Base-by-base conservation (phyloP, 495 filamentous ascomycete species). In the Penicillium parvum region DNA sequence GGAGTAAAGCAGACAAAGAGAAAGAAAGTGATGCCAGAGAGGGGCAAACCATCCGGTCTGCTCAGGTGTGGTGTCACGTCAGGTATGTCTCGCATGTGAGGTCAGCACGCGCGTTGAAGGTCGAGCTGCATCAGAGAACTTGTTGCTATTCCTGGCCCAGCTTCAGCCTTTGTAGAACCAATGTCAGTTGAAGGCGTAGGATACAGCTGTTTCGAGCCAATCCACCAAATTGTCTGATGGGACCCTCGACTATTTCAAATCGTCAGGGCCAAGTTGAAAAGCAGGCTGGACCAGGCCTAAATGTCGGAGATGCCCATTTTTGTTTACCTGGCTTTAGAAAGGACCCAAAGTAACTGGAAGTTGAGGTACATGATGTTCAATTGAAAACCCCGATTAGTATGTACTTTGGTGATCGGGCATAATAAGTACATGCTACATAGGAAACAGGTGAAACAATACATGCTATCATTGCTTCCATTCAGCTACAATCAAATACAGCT, bases 221-320 rank as follows among this genome's bases (percentile, higher is more conserved):
- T 16, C 28, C n/a, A 15, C 12, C n/a, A n/a, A n/a, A 30, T n/a
- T 12, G 12, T 6, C 12, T 6, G 8, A 4, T 30, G 27, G 11
- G 8, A 30, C 10, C 15, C 7, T 15, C 12, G 17, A 20, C 27
- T 18, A 28, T 34, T 43, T 43, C 6, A 43, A 34, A 34, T 5
- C 4, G 19, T 16, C n/a, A 11, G 30, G 3, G 11, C 4, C 12
- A 5, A 8, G n/a, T 43, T 43, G 26, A 23, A 43, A 43, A 43
- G 21, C 9, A 27, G 30, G 3, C 40, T 34, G 29, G 40, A 43
- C 37, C 7, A n/a, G n/a, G n/a, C n/a, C n/a, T n/a, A n/a, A n/a
- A n/a, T n/a, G n/a, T n/a, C n/a, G n/a, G n/a, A n/a, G n/a, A n/a
- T n/a, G n/a, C n/a, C n/a, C n/a, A n/a, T n/a, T n/a, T n/a, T n/a